Evolutionary conservation across 2,329 filamentous ascomycete species (phyloP), one percentile per base, ranked within the genome.

Genomic region (Colletotrichum lupini): DNA sequence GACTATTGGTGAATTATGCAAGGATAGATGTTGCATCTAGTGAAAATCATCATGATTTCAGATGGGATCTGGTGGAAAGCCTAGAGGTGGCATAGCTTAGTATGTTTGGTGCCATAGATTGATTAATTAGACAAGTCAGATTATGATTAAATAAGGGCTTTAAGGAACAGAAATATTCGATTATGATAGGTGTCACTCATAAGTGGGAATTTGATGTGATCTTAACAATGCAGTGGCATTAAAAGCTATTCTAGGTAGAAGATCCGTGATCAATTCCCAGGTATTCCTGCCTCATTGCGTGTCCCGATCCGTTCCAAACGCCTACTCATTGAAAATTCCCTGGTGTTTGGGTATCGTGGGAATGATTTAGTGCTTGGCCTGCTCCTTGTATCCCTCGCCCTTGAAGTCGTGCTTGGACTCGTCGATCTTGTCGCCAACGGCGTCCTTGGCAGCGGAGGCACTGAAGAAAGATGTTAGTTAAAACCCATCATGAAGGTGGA

Each of bases 401-500:
- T 85, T 85, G 77, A 76, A 76, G 55, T 85, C 79, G 78, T 86
- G 84, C 64, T 73, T 70, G 30, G 74, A 60, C 82, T 86, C 86
- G 67, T 83, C 63, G 24, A 82, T 60, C 85, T 87, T 87, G 83
- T 88, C 86, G 46, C 82, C 78, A 0, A 84, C 42, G 55, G 86
- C 86, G 52, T 88, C 85, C 82, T 87, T 87, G 76, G 85, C 83
- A n/a, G 86, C 86, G 9, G 82, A 82, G 74, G 83, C 82, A 74
- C 86, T 87, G 73, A 52, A 37, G 46, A 37, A 11, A 24, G 0
- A 0, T 53, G n/a, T 86, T 81, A 85, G 74, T 5, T 67, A 72
- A 74, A n/a, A 59, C n/a, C 32, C 14, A 26, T 16, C 4, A 5
- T 6, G 11, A 35, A 35, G 32, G 3, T 5, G 2, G 4, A 8